Percentiles rank a stretch among this genome's conserved stretches.
phyloP scores from a whole-genome alignment of 164 flowering plant species.

The Brasenia schreberi region DNA sequence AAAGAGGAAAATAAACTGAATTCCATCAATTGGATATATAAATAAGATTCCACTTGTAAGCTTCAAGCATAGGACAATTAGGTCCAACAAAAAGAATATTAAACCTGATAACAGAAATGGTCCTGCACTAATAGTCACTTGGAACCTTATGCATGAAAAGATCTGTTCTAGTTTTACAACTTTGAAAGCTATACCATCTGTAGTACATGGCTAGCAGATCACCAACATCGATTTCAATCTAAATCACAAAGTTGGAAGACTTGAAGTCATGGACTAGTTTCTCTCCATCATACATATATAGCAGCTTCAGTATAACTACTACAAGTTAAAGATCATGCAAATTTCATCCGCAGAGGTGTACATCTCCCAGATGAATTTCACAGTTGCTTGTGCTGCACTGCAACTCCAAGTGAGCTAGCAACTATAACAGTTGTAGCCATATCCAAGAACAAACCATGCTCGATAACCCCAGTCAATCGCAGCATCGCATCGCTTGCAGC shows the following conservation, averaged over 20 bases:
- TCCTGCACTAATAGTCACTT: background rate
- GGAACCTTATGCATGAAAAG: background rate
- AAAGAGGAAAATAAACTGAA: too few relatives aligned
- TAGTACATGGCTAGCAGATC: background rate
- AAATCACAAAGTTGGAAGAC: background rate
- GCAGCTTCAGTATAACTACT: background rate
- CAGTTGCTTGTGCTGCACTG: constrained; percentile 34
- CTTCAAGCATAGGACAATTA: background rate
- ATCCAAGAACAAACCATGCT: constrained; percentile 95
- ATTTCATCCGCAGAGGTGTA: background rate
- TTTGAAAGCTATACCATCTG: background rate
- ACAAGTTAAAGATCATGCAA: background rate
- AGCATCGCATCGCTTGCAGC: constrained; percentile 60
- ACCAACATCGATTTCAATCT: background rate
- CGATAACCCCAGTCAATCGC: constrained; percentile 75
- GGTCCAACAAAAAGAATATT: background rate
- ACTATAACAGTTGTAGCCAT: constrained; percentile 88
- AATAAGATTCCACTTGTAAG: background rate
- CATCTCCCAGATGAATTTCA: background rate
- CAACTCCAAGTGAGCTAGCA: constrained; percentile 61
- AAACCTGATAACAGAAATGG: background rate
- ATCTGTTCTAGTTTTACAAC: background rate
- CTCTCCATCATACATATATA: too few relatives aligned
- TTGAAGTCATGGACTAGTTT: background rate
- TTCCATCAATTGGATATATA: background rate